phyloP scores from a whole-genome alignment of 768 basidiomycete species.

The Tricholoma furcatifolium region DNA sequence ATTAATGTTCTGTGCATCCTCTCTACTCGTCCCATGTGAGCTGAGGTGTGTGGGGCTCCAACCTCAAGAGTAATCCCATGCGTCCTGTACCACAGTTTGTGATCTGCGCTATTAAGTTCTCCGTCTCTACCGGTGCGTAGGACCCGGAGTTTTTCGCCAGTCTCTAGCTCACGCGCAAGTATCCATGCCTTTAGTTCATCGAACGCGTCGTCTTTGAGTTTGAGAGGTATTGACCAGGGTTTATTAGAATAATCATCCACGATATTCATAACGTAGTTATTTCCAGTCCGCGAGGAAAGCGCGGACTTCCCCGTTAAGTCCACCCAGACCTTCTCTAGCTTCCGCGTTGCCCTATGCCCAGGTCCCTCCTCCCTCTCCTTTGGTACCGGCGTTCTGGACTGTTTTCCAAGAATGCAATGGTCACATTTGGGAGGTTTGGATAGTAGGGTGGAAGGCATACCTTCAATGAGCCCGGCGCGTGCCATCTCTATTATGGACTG shows the following conservation, averaged over 20 bases:
- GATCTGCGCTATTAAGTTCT: neutral
- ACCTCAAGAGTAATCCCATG: neutral
- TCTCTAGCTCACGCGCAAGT: no score
- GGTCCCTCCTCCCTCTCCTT: neutral
- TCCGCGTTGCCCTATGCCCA: no score
- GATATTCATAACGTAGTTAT: no score
- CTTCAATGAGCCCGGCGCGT: no score
- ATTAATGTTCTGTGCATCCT: no score
- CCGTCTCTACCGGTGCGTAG: neutral
- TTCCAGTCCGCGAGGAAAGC: no score
- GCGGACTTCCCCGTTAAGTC: no score
- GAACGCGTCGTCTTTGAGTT: neutral
- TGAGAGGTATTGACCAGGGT: neutral
- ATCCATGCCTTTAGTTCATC: neutral
- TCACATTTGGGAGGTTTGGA: no score
- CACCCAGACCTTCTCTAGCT: no score
- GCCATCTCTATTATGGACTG: no score
- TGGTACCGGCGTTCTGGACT: neutral
- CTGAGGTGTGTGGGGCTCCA: neutral
- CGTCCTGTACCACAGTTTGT: neutral
- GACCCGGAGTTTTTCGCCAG: neutral
- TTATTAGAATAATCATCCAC: no score
- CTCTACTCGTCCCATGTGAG: neutral
- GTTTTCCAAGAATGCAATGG: conserved; percentile 1
- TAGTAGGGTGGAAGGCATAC: no score